Evolutionary conservation across 73 alveolate species (phyloP).

Genomic region (Paramecium sexaurelia): DNA sequence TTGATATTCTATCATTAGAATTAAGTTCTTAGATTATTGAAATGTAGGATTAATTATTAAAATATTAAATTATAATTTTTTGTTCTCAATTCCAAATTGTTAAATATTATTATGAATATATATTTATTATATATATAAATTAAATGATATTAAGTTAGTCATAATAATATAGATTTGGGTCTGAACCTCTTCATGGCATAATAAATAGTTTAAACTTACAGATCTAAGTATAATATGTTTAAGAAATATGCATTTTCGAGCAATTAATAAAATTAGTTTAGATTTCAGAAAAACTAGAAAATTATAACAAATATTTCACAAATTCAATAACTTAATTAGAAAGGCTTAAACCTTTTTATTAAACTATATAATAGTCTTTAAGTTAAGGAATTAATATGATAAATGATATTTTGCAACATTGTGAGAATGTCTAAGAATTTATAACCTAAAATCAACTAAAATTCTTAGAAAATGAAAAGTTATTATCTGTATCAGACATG

Average conservation of each 20-base stretch:
- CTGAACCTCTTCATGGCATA: background rate
- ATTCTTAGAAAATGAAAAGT: background rate
- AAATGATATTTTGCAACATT: background rate
- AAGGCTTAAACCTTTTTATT: background rate
- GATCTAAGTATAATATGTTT: background rate
- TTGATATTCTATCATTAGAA: no score
- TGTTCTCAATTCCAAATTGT: background rate
- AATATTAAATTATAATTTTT: background rate
- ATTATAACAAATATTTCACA: background rate
- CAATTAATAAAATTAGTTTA: background rate
- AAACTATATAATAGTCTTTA: background rate
- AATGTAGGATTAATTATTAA: background rate
- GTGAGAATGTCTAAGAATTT: background rate
- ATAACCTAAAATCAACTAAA: background rate
- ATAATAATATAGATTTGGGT: background rate
- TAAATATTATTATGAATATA: background rate
- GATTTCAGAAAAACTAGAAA: background rate
- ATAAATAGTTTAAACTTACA: background rate
- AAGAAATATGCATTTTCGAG: background rate
- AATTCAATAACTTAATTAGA: background rate
- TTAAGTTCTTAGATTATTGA: no score
- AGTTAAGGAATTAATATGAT: background rate
- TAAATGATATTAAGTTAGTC: background rate
- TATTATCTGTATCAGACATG: background rate
- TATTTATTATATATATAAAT: background rate